Evolutionary conservation across 768 basidiomycete genomes (phyloP).

Genomic region (Gloeopeniophorella convolvens): DNA sequence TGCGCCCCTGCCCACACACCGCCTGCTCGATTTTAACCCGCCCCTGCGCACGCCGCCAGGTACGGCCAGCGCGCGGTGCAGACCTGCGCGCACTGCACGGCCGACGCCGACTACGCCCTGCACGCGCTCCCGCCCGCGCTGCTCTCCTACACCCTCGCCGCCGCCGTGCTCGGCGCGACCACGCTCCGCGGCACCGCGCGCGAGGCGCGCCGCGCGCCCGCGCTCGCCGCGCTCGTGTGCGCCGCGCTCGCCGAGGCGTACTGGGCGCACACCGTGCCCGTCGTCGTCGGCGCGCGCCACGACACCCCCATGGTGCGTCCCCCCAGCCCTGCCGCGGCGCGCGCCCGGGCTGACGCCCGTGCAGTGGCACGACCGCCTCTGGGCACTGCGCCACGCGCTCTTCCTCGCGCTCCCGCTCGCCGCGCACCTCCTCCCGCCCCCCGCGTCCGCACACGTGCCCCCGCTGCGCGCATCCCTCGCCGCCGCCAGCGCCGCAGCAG

Average conservation of each 20-base stretch:
- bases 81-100: conserved; percentile 15
- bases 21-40: not conserved
- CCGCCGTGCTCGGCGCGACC: conserved; percentile 9
- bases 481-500: not conserved
- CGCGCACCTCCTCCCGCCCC: conserved; percentile 11
- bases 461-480: not conserved
- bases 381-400: conserved; percentile 16
- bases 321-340: not conserved
- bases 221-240: conserved; percentile 4
- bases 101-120: conserved; percentile 14
- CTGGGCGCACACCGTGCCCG: conserved; percentile 7
- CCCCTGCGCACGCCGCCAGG: not conserved
- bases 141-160: conserved; percentile 18
- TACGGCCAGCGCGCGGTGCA: conserved; percentile 17
- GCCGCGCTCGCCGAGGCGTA: conserved; percentile 13
- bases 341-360: not conserved
- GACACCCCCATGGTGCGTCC: conserved; percentile 15
- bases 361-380: conserved; percentile 19
- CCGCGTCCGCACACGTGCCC: not conserved
- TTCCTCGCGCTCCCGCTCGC: conserved; percentile 16
- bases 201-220: conserved; percentile 7
- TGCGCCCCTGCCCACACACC: not conserved
- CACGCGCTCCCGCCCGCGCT: conserved; percentile 15
- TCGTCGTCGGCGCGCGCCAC: conserved; percentile 7
- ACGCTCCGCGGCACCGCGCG: conserved; percentile 14